These are phyloP conservation scores for Lophium mytilinum DNA, from an alignment of 495 filamentous ascomycete genomes.

Conservation along the genomic window DNA sequence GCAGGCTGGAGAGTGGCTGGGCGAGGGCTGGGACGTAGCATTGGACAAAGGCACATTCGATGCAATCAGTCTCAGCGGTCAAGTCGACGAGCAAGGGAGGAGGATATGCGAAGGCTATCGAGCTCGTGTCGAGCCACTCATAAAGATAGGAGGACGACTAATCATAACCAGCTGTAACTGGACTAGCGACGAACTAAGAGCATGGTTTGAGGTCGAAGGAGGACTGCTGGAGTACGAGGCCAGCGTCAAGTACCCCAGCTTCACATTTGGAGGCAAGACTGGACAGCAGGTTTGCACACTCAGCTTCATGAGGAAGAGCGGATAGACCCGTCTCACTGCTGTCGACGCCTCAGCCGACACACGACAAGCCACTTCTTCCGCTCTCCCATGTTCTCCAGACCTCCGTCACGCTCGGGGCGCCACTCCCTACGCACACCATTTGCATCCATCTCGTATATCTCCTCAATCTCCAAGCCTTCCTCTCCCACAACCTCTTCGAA, in stretches of 20 bases:
- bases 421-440: slow-evolving; percentile 60
- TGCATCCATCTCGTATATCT: slow-evolving; percentile 67
- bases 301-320: slow-evolving; percentile 52
- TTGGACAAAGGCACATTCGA: slow-evolving; percentile 98
- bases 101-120: slow-evolving; percentile 68
- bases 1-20: slow-evolving; percentile 27
- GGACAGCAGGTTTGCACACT: slow-evolving; percentile 79
- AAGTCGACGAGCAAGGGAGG: slow-evolving; percentile 43
- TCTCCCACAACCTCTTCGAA: slow-evolving; percentile 49
- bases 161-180: slow-evolving; percentile 95
- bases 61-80: slow-evolving; percentile 68
- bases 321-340: background rate
- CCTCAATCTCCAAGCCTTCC: slow-evolving; percentile 58
- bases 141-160: slow-evolving; percentile 63
- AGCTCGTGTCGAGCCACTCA: slow-evolving; percentile 51
- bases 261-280: slow-evolving; percentile 77
- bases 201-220: slow-evolving; percentile 55
- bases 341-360: slow-evolving; percentile 35
- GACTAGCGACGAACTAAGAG: slow-evolving; percentile 78
- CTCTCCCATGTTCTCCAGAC: slow-evolving; percentile 54
- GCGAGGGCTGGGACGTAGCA: slow-evolving; percentile 66
- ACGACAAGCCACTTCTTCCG: slow-evolving; percentile 74
- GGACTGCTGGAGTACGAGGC: slow-evolving; percentile 48
- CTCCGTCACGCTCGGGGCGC: slow-evolving; percentile 45
- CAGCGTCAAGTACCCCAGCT: slow-evolving; percentile 69